A percentile compares a stretch with the other conserved stretches of the same genome.
Conservation (phyloP, 768 basidiomycete species). For the Russula compacta region DNA sequence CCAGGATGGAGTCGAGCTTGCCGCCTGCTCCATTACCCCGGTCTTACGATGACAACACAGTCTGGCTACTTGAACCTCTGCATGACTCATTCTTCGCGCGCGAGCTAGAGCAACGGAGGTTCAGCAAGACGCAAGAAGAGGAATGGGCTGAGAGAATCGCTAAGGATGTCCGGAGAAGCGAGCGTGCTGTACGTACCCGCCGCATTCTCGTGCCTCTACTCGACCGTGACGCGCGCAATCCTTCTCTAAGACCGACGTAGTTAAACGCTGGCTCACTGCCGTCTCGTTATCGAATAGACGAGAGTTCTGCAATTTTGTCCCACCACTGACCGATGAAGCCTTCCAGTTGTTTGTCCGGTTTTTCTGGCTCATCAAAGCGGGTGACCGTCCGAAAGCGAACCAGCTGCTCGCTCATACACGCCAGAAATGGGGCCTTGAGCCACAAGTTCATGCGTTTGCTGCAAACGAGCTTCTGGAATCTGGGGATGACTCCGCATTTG, state of each 20-base stretch:
- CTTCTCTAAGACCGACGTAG: background rate
- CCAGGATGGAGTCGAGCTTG: background rate
- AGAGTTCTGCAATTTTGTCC: background rate
- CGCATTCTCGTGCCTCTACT: background rate
- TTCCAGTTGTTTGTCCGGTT: slow-evolving; percentile 23
- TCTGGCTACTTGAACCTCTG: background rate
- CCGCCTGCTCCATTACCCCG: background rate
- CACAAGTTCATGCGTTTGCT: background rate
- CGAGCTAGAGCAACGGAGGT: background rate
- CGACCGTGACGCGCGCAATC: background rate
- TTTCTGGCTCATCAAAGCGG: slow-evolving; percentile 21
- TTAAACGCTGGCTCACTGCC: slow-evolving; percentile 4
- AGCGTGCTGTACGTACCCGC: slow-evolving; percentile 4
- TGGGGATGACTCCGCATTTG: background rate
- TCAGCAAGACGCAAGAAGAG: slow-evolving; percentile 6
- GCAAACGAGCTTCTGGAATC: background rate
- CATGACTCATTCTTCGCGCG: slow-evolving; percentile 4
- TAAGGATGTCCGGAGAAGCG: background rate
- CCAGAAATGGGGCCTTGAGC: slow-evolving; percentile 9
- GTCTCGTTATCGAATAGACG: slow-evolving; percentile 3
- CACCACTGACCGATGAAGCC: background rate
- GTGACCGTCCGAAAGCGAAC: background rate
- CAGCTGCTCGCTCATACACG: slow-evolving; percentile 3
- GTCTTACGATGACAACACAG: background rate
- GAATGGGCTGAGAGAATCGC: background rate